These are phyloP conservation scores for Lantana camara DNA, from an alignment of 257 asterid species.

Conservation along the genomic window DNA sequence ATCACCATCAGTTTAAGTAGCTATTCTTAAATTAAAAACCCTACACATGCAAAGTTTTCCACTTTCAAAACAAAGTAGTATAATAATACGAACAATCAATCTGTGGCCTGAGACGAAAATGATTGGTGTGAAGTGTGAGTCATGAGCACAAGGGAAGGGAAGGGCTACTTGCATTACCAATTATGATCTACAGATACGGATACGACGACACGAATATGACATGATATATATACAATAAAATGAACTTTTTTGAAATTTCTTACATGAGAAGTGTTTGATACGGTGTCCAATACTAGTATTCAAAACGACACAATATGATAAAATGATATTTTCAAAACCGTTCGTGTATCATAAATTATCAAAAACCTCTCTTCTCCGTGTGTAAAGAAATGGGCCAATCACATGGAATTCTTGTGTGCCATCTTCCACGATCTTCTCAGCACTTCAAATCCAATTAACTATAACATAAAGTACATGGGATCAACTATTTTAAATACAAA, in stretches of 20 bases:
- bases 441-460: constrained; percentile 31
- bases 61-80: neutral
- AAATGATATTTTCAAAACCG: no score
- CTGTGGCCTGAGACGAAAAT: neutral
- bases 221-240: no score
- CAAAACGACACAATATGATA: no score
- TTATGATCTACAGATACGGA: no score
- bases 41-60: constrained; percentile 17
- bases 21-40: neutral
- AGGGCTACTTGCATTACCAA: constrained; percentile 25
- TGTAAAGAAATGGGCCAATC: constrained; percentile 28
- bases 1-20: neutral
- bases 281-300: no score
- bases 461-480: constrained; percentile 25
- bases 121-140: constrained; percentile 25
- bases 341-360: neutral
- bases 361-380: constrained; percentile 8
- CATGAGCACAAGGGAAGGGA: no score
- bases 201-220: no score
- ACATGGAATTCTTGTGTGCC: constrained; percentile 49
- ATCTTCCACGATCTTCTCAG: constrained; percentile 50
- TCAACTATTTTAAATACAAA: constrained; percentile 28
- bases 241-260: no score
- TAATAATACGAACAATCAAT: neutral
- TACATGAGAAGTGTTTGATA: no score